phyloP scores from a whole-genome alignment of 1,284 basidiomycete genomes.

The Rhodotorula sp. region DNA sequence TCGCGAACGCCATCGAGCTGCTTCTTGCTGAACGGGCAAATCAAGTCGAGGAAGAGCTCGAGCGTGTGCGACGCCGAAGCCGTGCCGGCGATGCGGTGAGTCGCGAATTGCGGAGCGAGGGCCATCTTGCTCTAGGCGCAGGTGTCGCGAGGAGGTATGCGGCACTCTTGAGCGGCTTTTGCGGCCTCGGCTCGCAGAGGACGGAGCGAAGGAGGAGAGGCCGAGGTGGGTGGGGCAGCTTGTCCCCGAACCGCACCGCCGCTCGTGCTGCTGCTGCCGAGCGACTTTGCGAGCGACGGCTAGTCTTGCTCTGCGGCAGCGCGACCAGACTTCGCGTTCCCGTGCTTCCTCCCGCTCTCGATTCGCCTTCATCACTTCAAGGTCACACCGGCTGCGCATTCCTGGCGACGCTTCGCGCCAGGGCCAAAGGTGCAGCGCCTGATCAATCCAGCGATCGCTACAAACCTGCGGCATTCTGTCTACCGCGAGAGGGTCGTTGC shows the following conservation, averaged over 20 bases:
- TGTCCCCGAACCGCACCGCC: background rate
- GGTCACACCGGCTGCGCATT: too few species aligned
- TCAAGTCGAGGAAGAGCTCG: constrained; percentile 49
- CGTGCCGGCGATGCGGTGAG: constrained; percentile 67
- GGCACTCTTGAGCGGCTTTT: background rate
- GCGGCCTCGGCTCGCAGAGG: background rate
- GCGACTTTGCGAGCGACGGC: too few species aligned
- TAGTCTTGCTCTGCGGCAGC: too few species aligned
- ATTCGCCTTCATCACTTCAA: too few species aligned
- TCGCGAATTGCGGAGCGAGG: constrained; percentile 48
- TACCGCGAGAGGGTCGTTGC: too few species aligned
- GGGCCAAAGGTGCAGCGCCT: too few species aligned
- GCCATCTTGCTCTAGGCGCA: constrained; percentile 7
- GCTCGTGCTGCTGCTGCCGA: background rate
- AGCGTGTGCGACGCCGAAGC: constrained; percentile 73
- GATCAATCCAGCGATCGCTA: too few species aligned
- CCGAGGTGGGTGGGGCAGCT: background rate
- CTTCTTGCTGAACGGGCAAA: constrained; percentile 49
- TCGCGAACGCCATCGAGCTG: constrained; percentile 49
- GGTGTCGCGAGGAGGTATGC: background rate
- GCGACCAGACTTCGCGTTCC: background rate
- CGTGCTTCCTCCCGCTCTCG: too few species aligned
- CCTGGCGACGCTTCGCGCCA: too few species aligned
- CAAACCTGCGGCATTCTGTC: too few species aligned
- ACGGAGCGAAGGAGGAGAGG: background rate